Base-by-base conservation (phyloP, 1,284 basidiomycete species). In the Sporisorium sorghi region DNA sequence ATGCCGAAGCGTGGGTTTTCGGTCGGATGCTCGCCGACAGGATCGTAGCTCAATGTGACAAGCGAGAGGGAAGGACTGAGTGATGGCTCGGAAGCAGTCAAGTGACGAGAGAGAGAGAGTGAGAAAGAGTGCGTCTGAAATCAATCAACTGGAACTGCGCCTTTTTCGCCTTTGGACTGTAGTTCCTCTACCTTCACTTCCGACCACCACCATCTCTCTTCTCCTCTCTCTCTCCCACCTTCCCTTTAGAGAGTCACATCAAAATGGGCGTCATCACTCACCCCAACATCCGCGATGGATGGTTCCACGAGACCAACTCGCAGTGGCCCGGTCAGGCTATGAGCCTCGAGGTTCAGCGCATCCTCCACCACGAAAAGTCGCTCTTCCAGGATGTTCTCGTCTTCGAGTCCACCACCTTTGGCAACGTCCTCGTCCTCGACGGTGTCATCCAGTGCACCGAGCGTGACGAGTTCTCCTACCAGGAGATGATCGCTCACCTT, bases 401-500 rank as follows among this genome's bases (percentile, higher is more conserved):
- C 53, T 79, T 79, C 65, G 72, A 79, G 60, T 79, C 77, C 54
- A 79, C 77, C 57, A 71, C 68, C 48, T 79, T 76, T 54, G 73
- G 96, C 37, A 98, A 98, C 83, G 94, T 99, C 51, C 90, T 99
- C 71, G 91, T 97, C 49, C 90, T 99, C 46, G 97, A 99, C 85
- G 94, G 94, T 67, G 94, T 92, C 71, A 93, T 99, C 78, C 96
- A 99, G 86, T 93, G 92, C 86, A 96, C 95, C 2, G 96, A 99
- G 87, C 91, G 95, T 56, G 96, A 98, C 85, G 96, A 99, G 86
- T 99, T 98, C 86, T 94, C 94, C 90, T 98, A 98, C 87, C 97
- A 99, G 86, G 96, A 99, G 87, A 98, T 99, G 96, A 99, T 99
- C 81, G 90, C 96, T 19, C 95, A 98, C 87, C 87, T 99, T 52